These are phyloP conservation scores for Protomyces inouyei DNA, from an alignment of 1,139 yeast genomes.

Conservation along the genomic window DNA sequence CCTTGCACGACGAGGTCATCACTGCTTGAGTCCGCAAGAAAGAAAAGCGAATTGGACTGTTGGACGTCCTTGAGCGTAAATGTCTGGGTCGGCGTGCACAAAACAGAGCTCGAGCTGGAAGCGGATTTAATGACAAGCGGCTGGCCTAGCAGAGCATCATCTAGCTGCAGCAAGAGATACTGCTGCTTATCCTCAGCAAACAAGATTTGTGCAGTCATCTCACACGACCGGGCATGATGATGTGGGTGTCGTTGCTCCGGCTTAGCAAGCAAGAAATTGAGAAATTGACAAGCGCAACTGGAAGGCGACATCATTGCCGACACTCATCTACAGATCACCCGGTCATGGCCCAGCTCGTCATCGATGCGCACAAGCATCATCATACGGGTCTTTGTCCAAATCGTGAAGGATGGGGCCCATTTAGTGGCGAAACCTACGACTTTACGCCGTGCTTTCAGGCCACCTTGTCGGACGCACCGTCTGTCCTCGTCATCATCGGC, in stretches of 20 bases:
- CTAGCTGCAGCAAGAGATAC: conserved; percentile 12
- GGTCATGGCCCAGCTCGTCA: conserved; percentile 14
- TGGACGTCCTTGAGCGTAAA: conserved; percentile 16
- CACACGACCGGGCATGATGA: neutral
- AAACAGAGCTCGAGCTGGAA: conserved; percentile 2
- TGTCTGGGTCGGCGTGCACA: conserved; percentile 3
- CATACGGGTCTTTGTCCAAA: conserved; percentile 41
- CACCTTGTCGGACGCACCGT: conserved; percentile 54
- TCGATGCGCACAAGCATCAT: conserved; percentile 7
- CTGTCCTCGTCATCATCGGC: conserved; percentile 51
- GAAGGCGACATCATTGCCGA: neutral
- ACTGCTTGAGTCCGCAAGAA: neutral
- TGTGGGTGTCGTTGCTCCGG: neutral
- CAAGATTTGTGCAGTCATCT: neutral
- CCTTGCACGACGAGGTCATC: conserved; percentile 11
- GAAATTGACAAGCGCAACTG: neutral
- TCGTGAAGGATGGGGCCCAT: conserved; percentile 71
- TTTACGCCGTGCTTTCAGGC: conserved; percentile 79
- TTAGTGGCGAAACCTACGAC: conserved; percentile 55
- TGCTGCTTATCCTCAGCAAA: neutral
- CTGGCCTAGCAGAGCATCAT: conserved; percentile 4
- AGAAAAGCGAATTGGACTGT: conserved; percentile 19
- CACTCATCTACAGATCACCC: neutral
- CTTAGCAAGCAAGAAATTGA: neutral
- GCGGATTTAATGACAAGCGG: conserved; percentile 10